These are phyloP conservation scores for Symbiodinium pilosum DNA, from an alignment of 73 alveolate genomes.

Conservation along the genomic window DNA sequence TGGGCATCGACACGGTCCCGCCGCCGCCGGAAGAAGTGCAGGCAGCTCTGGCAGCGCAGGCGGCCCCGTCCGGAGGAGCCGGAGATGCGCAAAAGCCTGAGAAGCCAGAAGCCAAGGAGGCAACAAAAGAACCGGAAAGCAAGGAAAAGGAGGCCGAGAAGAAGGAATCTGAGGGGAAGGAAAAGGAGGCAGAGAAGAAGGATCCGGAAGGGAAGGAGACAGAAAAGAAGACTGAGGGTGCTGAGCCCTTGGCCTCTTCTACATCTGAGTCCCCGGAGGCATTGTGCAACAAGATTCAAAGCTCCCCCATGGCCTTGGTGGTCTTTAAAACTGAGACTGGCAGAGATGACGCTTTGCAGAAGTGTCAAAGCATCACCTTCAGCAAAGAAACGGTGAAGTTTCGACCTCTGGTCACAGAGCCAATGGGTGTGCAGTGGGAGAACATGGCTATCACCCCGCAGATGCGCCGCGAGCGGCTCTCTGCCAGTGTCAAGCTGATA, in stretches of 20 bases:
- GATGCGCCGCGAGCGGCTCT: constrained; percentile 53
- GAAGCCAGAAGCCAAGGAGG: background rate
- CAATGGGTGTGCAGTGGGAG: constrained; percentile 64
- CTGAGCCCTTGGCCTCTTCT: background rate
- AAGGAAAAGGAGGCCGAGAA: background rate
- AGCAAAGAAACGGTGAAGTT: constrained; percentile 17
- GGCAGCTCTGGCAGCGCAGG: background rate
- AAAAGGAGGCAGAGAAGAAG: background rate
- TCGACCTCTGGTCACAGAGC: constrained; percentile 32
- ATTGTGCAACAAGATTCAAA: constrained; percentile 11
- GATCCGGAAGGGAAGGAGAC: background rate
- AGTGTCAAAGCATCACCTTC: constrained; percentile 18
- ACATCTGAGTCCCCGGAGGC: constrained; percentile 17
- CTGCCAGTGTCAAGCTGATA: constrained; percentile 67
- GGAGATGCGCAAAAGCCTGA: background rate
- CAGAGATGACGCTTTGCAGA: constrained; percentile 37
- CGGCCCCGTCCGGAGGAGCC: background rate
- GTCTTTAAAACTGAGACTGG: constrained; percentile 66
- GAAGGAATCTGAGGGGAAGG: background rate
- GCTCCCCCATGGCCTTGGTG: constrained; percentile 33
- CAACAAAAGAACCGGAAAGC: background rate
- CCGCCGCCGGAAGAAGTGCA: background rate
- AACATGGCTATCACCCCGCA: background rate
- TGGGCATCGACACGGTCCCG: constrained; percentile 45
- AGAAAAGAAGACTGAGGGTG: background rate